phyloP scores from a whole-genome alignment of 345 rosid species.

The Clausena lansium region DNA sequence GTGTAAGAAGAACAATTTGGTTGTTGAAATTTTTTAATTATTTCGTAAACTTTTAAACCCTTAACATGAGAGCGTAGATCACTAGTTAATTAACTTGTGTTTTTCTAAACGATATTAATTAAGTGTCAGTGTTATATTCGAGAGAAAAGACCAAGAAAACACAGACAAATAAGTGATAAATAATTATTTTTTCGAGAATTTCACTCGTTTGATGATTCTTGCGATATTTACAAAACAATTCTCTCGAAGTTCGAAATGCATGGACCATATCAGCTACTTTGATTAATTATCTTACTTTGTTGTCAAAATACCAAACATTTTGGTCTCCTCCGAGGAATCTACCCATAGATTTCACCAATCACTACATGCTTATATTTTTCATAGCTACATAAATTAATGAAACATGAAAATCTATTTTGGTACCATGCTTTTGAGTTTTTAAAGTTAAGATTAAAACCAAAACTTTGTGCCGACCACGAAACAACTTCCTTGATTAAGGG shows the following conservation, averaged over 20 bases:
- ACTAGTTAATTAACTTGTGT: too few relatives aligned
- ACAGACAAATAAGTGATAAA: neutral
- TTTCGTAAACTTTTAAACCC: too few relatives aligned
- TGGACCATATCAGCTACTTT: neutral
- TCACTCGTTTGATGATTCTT: neutral
- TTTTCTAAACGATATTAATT: too few relatives aligned
- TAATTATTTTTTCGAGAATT: neutral
- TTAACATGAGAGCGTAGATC: too few relatives aligned
- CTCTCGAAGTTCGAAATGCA: neutral
- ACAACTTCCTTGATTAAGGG: neutral
- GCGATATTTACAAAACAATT: neutral
- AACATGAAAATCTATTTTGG: neutral
- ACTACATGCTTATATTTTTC: too few relatives aligned
- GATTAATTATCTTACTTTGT: neutral
- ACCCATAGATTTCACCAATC: neutral
- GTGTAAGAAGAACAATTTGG: too few relatives aligned
- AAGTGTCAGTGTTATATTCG: too few relatives aligned
- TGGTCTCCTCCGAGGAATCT: constrained; percentile 4
- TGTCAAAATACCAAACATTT: neutral
- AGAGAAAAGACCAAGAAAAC: neutral
- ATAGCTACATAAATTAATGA: neutral
- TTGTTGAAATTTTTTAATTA: too few relatives aligned
- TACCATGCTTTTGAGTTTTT: neutral
- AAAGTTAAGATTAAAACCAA: neutral
- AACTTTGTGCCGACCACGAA: neutral